Evolutionary conservation across 345 rosid species (phyloP).

Genomic region (Camelina hispida): DNA sequence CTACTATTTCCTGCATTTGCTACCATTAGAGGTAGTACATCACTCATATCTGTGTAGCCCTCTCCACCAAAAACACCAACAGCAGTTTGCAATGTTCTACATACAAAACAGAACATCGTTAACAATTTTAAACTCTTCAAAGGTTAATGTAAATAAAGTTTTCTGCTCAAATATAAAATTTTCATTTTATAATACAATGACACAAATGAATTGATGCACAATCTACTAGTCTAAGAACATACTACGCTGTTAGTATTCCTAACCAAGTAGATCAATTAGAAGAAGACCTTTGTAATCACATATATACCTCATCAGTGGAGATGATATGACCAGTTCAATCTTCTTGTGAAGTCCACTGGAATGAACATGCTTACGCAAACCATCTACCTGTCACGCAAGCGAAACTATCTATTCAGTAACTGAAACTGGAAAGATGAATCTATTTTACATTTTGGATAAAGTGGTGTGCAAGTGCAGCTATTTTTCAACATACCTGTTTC

Average conservation of each 20-base stretch:
- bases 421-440: not conserved
- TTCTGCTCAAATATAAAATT: too few species aligned
- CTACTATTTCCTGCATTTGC: slow-evolving; percentile 88
- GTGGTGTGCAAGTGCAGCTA: not conserved
- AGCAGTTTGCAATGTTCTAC: slow-evolving; percentile 96
- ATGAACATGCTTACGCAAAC: slow-evolving; percentile 87
- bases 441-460: not conserved
- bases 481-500: slow-evolving; percentile 62
- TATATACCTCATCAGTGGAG: slow-evolving; percentile 83
- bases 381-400: slow-evolving; percentile 64
- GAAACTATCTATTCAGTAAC: slow-evolving; percentile 3
- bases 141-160: not conserved
- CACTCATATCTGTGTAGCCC: slow-evolving; percentile 65
- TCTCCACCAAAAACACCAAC: slow-evolving; percentile 97
- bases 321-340: slow-evolving; percentile 78
- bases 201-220: not conserved
- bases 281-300: slow-evolving; percentile 2
- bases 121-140: not conserved
- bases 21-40: slow-evolving; percentile 78
- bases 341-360: slow-evolving; percentile 72
- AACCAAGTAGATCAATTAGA: not conserved
- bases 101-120: not conserved
- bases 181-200: too few species aligned
- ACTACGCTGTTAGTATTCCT: not conserved
- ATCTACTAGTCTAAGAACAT: not conserved